phyloP scores from a whole-genome alignment of 2,329 filamentous ascomycete species.

The Exophiala xenobiotica region DNA sequence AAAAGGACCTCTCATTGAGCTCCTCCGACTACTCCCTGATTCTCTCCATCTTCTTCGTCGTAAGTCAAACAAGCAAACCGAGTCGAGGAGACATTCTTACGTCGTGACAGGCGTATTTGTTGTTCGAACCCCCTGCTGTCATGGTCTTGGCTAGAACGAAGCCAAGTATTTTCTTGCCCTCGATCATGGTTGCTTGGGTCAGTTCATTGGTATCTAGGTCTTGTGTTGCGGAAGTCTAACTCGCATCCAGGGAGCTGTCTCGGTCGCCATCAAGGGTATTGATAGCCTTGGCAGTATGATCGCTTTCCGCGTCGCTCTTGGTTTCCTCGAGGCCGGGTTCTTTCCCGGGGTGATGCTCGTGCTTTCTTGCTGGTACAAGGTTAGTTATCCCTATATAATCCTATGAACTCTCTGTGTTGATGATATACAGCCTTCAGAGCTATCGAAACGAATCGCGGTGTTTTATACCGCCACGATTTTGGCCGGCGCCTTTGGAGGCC shows the following conservation, averaged over 20 bases:
- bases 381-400: constrained; percentile 32
- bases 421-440: constrained; percentile 48
- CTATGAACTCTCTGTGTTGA: not conserved
- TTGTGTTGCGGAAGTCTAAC: not conserved
- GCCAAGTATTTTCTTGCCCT: constrained; percentile 21
- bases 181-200: constrained; percentile 27
- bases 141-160: constrained; percentile 40
- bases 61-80: constrained; percentile 2
- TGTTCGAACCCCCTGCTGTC: constrained; percentile 46
- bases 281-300: constrained; percentile 44
- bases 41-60: constrained; percentile 57
- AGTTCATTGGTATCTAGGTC: not conserved
- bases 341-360: constrained; percentile 54
- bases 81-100: not conserved
- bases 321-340: constrained; percentile 38
- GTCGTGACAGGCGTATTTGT: constrained; percentile 16
- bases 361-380: constrained; percentile 63
- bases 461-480: constrained; percentile 60
- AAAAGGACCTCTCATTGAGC: constrained; percentile 45
- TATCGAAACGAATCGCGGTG: constrained; percentile 58
- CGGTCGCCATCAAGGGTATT: constrained; percentile 52
- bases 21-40: constrained; percentile 46
- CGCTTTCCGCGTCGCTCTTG: constrained; percentile 44
- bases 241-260: constrained; percentile 42
- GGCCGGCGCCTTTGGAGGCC: constrained; percentile 60